phyloP scores from a whole-genome alignment of 441 rosid species.

The Lepidium campestre region DNA sequence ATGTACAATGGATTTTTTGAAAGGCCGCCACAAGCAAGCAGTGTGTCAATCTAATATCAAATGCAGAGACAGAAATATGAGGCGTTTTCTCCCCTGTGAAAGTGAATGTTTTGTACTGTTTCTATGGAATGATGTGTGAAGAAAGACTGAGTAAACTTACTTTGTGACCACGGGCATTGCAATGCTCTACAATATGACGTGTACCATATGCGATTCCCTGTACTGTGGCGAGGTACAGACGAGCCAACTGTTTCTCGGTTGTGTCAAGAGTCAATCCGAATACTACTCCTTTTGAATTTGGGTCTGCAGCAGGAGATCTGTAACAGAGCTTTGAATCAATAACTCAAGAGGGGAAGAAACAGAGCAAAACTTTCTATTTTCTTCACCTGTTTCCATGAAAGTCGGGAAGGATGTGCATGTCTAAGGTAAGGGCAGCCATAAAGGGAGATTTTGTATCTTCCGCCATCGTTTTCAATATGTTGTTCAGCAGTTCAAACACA shows the following conservation, averaged over 20 bases:
- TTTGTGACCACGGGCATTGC: slow-evolving; percentile 85
- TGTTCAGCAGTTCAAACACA: slow-evolving; percentile 66
- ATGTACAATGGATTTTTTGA: slow-evolving; percentile 68
- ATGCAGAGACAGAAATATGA: slow-evolving; percentile 1
- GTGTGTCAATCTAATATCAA: slow-evolving; percentile 63
- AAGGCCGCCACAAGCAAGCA: slow-evolving; percentile 93
- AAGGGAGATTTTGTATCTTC: slow-evolving; percentile 60
- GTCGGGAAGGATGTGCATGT: slow-evolving; percentile 74
- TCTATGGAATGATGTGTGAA: neutral
- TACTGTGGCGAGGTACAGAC: slow-evolving; percentile 68
- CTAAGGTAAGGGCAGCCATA: slow-evolving; percentile 76
- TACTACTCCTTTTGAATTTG: slow-evolving; percentile 76
- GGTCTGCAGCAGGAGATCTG: slow-evolving; percentile 95
- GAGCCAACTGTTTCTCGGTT: slow-evolving; percentile 82
- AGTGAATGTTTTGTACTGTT: neutral
- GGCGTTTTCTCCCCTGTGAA: neutral
- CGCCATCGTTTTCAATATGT: slow-evolving; percentile 49
- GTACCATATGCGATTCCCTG: slow-evolving; percentile 96
- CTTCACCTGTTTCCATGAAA: slow-evolving; percentile 91
- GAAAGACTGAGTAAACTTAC: slow-evolving; percentile 31
- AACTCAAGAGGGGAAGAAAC: neutral
- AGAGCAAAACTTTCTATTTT: neutral
- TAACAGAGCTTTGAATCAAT: slow-evolving; percentile 25
- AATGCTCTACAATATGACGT: slow-evolving; percentile 87
- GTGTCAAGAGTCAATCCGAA: slow-evolving; percentile 76